Percentiles rank a stretch among this genome's conserved stretches.
Conservation (phyloP, 2,329 filamentous ascomycete species). For the Tolypocladium endophyticum region DNA sequence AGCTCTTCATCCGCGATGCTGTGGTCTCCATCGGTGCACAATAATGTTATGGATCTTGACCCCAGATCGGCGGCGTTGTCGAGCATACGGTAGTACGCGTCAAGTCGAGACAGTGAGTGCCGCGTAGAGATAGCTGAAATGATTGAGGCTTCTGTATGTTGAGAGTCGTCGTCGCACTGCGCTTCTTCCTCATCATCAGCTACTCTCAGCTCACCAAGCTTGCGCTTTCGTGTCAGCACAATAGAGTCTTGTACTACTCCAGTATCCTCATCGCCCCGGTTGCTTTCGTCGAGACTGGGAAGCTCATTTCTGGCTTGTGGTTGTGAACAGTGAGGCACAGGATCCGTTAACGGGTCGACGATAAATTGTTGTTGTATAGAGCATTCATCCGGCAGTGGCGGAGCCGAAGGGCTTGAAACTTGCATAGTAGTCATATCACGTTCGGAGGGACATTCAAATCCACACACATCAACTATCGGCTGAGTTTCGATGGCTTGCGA, state of each 20-base stretch:
- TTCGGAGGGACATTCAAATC: background rate
- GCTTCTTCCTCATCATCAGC: background rate
- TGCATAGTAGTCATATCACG: background rate
- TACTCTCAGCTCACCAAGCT: conserved; percentile 5
- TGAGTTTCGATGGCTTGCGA: background rate
- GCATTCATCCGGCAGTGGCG: background rate
- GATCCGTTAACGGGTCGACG: background rate
- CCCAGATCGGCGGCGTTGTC: conserved; percentile 13
- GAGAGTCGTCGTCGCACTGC: background rate
- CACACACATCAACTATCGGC: background rate
- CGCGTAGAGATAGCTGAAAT: conserved; percentile 6
- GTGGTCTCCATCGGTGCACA: conserved; percentile 24
- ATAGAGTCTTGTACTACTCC: background rate
- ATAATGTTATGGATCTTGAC: conserved; percentile 20
- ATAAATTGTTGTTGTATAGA: background rate
- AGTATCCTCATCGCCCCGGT: background rate
- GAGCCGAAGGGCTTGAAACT: background rate
- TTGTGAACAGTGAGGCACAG: background rate
- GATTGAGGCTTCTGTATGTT: conserved; percentile 5
- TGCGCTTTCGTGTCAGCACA: conserved; percentile 9
- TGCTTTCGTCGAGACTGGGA: background rate
- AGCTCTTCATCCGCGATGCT: conserved; percentile 20
- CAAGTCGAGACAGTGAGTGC: conserved; percentile 14
- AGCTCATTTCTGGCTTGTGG: background rate
- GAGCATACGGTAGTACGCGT: conserved; percentile 23